A percentile compares a stretch with the other conserved stretches of the same genome.
These are phyloP conservation scores for Solanum pimpinellifolium DNA, from an alignment of 257 asterid species.

Conservation along the genomic window DNA sequence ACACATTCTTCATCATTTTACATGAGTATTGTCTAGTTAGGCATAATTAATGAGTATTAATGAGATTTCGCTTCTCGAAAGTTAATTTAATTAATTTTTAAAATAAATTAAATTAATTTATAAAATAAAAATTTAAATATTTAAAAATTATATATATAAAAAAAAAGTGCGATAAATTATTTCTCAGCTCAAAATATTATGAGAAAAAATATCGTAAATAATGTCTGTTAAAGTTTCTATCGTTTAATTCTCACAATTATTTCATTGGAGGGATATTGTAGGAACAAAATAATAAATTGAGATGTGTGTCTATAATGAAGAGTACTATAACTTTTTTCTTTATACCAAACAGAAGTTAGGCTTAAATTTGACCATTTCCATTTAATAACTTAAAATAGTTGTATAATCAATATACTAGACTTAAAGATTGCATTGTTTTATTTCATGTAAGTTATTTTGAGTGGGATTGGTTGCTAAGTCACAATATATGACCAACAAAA, in stretches of 20 bases:
- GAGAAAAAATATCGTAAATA: neutral
- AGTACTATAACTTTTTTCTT: neutral
- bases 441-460: neutral
- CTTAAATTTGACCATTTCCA: neutral
- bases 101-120: too few relatives aligned
- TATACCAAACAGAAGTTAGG: neutral
- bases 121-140: neutral
- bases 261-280: neutral
- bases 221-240: neutral
- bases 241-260: neutral
- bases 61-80: neutral
- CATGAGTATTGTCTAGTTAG: neutral
- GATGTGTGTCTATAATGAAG: neutral
- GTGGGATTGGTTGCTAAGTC: neutral
- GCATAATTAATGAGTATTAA: neutral
- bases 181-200: neutral
- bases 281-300: neutral
- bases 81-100: too few relatives aligned
- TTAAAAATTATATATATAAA: neutral
- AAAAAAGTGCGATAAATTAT: neutral
- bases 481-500: neutral
- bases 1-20: neutral
- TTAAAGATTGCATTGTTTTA: neutral
- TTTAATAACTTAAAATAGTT: neutral
- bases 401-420: neutral